phyloP scores from a whole-genome alignment of 345 rosid genomes.

The Psidium friedrichsthalianum region DNA sequence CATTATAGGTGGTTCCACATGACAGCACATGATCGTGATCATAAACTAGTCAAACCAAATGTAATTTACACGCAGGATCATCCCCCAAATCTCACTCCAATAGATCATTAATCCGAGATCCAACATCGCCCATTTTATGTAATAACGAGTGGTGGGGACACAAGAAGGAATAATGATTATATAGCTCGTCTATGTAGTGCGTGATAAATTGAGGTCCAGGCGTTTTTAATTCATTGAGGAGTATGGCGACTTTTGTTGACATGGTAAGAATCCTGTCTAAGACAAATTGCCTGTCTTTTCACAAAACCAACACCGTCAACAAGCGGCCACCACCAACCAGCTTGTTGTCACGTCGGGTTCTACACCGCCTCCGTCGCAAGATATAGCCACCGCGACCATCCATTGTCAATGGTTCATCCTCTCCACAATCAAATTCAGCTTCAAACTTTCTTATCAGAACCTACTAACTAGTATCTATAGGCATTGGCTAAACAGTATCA shows the following conservation, averaged over 20 bases:
- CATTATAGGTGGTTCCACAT: not conserved
- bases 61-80: not conserved
- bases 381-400: not conserved
- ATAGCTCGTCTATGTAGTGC: not conserved
- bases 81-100: not conserved
- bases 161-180: not conserved
- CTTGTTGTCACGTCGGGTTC: not conserved
- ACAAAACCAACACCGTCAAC: not conserved
- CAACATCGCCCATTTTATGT: not conserved
- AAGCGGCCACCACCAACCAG: not conserved
- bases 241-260: not conserved
- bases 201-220: not conserved
- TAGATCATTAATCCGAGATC: not conserved
- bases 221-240: not conserved
- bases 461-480: not conserved
- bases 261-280: not conserved
- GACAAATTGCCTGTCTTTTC: not conserved
- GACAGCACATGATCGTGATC: not conserved
- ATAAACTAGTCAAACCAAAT: not conserved
- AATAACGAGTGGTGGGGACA: not conserved
- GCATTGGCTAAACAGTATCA: not conserved
- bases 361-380: not conserved
- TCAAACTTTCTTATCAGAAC: not conserved
- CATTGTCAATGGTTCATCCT: not conserved
- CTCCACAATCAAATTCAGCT: not conserved